phyloP scores from a whole-genome alignment of 495 filamentous ascomycete species.

The Durotheca rogersii region DNA sequence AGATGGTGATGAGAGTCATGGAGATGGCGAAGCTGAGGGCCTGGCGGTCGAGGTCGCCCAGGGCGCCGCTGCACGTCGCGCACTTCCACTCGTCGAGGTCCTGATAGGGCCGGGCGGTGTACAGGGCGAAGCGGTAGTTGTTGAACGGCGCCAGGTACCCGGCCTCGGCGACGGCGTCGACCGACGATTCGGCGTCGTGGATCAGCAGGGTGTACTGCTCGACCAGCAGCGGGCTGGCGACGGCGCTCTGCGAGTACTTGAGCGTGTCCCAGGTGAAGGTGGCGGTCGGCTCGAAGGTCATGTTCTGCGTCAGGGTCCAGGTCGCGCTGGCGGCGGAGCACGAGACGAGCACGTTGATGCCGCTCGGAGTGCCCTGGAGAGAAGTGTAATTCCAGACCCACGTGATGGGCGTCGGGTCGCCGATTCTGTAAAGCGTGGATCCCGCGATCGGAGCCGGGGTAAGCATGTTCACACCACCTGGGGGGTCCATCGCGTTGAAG shows the following conservation, averaged over 20 bases:
- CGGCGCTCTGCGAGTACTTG: conserved; percentile 62
- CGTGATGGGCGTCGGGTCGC: conserved; percentile 74
- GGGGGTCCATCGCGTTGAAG: conserved; percentile 60
- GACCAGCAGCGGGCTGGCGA: conserved; percentile 59
- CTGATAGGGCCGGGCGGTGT: conserved; percentile 65
- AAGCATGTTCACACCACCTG: conserved; percentile 80
- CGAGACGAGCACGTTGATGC: conserved; percentile 77
- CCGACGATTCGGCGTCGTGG: conserved; percentile 65
- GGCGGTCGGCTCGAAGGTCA: conserved; percentile 48
- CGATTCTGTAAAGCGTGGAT: conserved; percentile 82
- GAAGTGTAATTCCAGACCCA: conserved; percentile 97
- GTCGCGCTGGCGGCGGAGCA: conserved; percentile 57
- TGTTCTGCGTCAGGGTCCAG: conserved; percentile 55
- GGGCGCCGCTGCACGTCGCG: conserved; percentile 71
- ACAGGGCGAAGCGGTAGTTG: conserved; percentile 78
- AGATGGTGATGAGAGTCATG: conserved; percentile 73
- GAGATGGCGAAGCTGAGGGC: conserved; percentile 70
- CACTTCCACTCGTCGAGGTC: conserved; percentile 60
- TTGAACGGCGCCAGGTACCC: conserved; percentile 70
- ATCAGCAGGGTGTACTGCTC: conserved; percentile 84
- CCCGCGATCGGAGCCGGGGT: conserved; percentile 62
- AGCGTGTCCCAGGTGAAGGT: conserved; percentile 75
- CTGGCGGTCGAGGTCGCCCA: conserved; percentile 62
- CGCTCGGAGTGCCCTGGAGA: conserved; percentile 70
- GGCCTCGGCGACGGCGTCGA: conserved; percentile 62